Evolutionary conservation across 768 basidiomycete species (phyloP), one percentile per base, ranked within the genome.

Genomic region (Trametes coccinea): DNA sequence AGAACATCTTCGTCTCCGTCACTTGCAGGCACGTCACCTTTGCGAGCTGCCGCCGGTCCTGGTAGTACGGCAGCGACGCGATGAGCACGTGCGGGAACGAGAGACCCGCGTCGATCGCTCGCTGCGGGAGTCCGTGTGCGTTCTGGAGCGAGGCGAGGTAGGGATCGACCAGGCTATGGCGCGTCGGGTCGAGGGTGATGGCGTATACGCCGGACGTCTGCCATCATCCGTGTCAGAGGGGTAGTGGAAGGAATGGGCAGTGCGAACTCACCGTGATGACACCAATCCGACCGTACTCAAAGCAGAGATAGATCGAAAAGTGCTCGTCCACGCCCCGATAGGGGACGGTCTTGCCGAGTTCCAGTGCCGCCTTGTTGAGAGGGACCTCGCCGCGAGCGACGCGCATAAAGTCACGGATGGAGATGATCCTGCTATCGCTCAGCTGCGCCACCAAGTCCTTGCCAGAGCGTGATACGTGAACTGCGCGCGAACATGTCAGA

Each of bases 401-500:
- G n/a, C 72, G 70, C 48, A 69, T 63, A 59, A 78, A 77, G 63
- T 78, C 72, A n/a, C 67, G 68, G 29, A 78, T 62, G 47, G 78
- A 57, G 34, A 75, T 33, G 16, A 78, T 16, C 8, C 70, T 47
- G 59, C 30, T 63, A 58, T 64, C 59, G 46, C 37, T 60, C 17
- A 61, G 45, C 49, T 76, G 63, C 1, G 72, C 63, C 10, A 69
- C 76, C 41, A 79, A 58, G 58, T 77, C 71, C 17, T 65, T 72
- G 8, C 77, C 78, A 47, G 72, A 69, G 2, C 71, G 68, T 5
- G 77, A 78, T 0, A 77, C 76, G 58, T 79, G 78, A 1, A 73
- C 77, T 74, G 58, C n/a, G 14, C n/a, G 29, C 9, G 9, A 4
- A 10, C 7, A 14, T 4, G 17, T 13, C 31, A 27, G 39, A 39